A percentile compares a stretch with the other conserved stretches of the same genome.
Conservation (phyloP, 1,284 basidiomycete genomes). For the Trametes hirsuta region DNA sequence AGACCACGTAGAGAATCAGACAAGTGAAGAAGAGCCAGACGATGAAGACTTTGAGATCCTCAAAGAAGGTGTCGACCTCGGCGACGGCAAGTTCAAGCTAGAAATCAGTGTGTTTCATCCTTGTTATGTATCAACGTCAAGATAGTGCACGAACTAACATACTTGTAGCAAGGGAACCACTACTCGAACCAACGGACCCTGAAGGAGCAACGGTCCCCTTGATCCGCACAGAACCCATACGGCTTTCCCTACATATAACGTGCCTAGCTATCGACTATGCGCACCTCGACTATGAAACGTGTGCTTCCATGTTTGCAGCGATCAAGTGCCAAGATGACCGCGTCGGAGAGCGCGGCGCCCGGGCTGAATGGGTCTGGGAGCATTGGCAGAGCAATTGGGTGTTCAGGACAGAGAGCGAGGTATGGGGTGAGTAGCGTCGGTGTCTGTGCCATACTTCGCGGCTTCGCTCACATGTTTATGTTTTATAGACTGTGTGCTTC, state of each 20-base stretch:
- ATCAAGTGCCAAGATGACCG: slow-evolving; percentile 69
- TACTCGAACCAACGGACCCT: slow-evolving; percentile 11
- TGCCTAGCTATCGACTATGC: slow-evolving; percentile 64
- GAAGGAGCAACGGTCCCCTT: slow-evolving; percentile 24
- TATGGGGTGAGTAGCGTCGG: slow-evolving; percentile 55
- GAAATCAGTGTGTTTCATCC: slow-evolving; percentile 48
- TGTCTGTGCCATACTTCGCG: neutral
- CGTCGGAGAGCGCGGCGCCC: slow-evolving; percentile 62
- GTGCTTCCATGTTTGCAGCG: slow-evolving; percentile 71
- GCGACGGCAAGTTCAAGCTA: slow-evolving; percentile 73
- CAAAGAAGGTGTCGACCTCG: slow-evolving; percentile 66
- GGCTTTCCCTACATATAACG: slow-evolving; percentile 68
- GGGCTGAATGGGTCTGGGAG: slow-evolving; percentile 77
- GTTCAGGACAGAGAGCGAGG: slow-evolving; percentile 69
- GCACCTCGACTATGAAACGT: slow-evolving; percentile 60
- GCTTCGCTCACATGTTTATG: neutral
- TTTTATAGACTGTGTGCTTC: slow-evolving; percentile 62
- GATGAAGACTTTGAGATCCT: slow-evolving; percentile 60
- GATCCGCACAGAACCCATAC: slow-evolving; percentile 34
- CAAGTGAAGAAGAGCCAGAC: slow-evolving; percentile 21
- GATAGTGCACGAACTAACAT: too few relatives aligned
- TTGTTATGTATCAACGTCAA: neutral
- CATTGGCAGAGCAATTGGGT: slow-evolving; percentile 66
- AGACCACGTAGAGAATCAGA: slow-evolving; percentile 48
- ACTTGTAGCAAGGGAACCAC: slow-evolving; percentile 19